Evolutionary conservation across 768 basidiomycete species (phyloP), one percentile per base, ranked within the genome.

Genomic region (Pisolithus orientalis): DNA sequence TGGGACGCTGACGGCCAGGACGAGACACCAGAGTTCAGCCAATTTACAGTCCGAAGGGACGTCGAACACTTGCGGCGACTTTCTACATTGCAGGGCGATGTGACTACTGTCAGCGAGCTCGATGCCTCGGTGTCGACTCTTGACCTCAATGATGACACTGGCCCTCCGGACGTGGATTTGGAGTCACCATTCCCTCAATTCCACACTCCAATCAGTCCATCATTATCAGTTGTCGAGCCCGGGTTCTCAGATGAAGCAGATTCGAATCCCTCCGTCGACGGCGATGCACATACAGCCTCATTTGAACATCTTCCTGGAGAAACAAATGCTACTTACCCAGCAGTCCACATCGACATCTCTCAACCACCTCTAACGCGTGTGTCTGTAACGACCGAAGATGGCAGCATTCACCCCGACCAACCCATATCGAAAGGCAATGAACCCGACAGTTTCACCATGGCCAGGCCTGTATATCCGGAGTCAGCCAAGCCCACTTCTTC

Each of bases 1-100:
- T 75, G 76, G 1, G 82, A 82, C 45, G 71, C 65, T 9, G 80
- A 82, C 8, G 80, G 80, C 53, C 68, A 72, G 39, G 76, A 78
- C 52, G 57, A 70, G 7, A 62, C 66, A 1, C 73, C 76, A 62
- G 73, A 80, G 39, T 86, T 90, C 72, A 80, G 73, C 16, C 72
- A 80, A 3, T 78, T 78, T 42, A 72, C 74, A n/a, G 76, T 88
- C 51, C 80, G 85, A 31, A 70, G 77, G 50, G 85, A 87, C 51
- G 77, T 78, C 44, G 78, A 73, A 62, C 75, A 75, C 55, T 65
- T 74, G 58, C 69, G 67, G 72, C 47, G 63, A 21, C 21, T 21
- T 68, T 24, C 25, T 61, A 58, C 48, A 69, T 69, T 63, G 64
- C 65, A 69, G 29, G 60, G 65, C 28, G 62, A 37, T 21, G 59